Evolutionary conservation across 306 rosid species (phyloP), one percentile per base, ranked within the genome.

Genomic region (Quercus dentata): DNA sequence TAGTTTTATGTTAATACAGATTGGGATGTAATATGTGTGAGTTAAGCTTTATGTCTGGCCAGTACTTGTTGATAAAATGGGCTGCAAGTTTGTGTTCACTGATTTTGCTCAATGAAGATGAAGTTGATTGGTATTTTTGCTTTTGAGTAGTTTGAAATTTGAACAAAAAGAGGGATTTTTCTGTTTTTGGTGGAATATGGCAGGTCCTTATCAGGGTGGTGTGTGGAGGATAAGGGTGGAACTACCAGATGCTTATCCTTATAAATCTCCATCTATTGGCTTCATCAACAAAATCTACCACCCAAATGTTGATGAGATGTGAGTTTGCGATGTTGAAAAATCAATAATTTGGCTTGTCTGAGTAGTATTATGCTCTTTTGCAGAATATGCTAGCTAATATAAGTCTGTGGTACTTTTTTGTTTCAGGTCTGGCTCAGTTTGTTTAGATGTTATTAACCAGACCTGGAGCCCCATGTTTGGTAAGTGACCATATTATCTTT

Each of bases 391-490:
- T 74, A 57, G 67, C 80, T 82, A n/a, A 81, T 65, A 61, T 63
- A 77, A 31, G 78, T 74, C 81, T 56, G 1, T 67, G n/a, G 23
- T 33, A 67, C 8, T 58, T 81, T 74, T 82, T 83, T 78, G 61
- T 79, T 83, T 76, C 83, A 94, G 98, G 94, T 91, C 93, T 69
- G 97, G 98, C 69, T 87, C 97, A 38, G 90, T 94, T 81, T 94
- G 98, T 87, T 89, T 92, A 70, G 97, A 94, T 85, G 98, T 94
- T 85, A 89, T 94, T 80, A 94, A 91, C 85, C 92, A 94, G 88
- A 91, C 88, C 52, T 94, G 98, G 98, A 94, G 97, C 87, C 98
- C 98, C 38, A 91, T 92, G 97, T 94, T 86, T 84, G 98, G 98
- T 91, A 78, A 87, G 82, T 80, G 68, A 56, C 74, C n/a, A 38